These are phyloP conservation scores for Ephemerocybe angulata DNA, from an alignment of 768 basidiomycete species.

Conservation along the genomic window DNA sequence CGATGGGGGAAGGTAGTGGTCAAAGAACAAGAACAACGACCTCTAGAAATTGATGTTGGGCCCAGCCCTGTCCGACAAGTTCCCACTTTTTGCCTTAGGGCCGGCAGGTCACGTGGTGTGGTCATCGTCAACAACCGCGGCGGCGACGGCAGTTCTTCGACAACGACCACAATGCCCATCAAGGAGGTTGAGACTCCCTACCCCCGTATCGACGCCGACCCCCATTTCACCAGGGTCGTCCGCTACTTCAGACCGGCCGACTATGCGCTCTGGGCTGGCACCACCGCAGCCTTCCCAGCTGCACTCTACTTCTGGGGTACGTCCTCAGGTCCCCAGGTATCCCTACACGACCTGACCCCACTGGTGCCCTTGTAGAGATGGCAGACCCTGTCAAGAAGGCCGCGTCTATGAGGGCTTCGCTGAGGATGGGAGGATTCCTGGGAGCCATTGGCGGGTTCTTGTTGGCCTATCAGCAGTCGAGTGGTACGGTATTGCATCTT, in stretches of 20 bases:
- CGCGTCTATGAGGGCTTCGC: conserved; percentile 34
- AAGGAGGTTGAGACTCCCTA: conserved; percentile 60
- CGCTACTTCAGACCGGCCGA: conserved; percentile 87
- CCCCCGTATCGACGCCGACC: conserved; percentile 93
- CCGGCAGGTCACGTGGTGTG: conserved; percentile 13
- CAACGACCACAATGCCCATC: conserved; percentile 40
- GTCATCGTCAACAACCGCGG: conserved; percentile 28
- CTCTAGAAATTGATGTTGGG: conserved; percentile 12
- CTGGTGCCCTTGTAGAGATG: conserved; percentile 36
- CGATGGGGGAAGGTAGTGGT: conserved; percentile 11
- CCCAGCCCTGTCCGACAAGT: background rate
- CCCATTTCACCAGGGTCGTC: conserved; percentile 82
- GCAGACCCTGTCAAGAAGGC: conserved; percentile 42
- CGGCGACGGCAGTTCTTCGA: conserved; percentile 13
- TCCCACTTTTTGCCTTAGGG: conserved; percentile 25
- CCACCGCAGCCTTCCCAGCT: conserved; percentile 79
- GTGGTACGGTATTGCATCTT: conserved; percentile 51
- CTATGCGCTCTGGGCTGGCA: conserved; percentile 79
- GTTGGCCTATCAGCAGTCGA: conserved; percentile 87
- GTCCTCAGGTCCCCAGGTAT: conserved; percentile 26
- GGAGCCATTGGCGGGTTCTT: conserved; percentile 92
- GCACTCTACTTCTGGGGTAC: conserved; percentile 79
- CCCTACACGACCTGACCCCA: conserved; percentile 8
- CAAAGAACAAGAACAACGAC: conserved; percentile 19
- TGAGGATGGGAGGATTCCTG: conserved; percentile 62